A percentile compares a stretch with the other conserved stretches of the same genome.
phyloP scores from a whole-genome alignment of 192 early-diverging fungal genomes.

The Entomortierella parvispora region DNA sequence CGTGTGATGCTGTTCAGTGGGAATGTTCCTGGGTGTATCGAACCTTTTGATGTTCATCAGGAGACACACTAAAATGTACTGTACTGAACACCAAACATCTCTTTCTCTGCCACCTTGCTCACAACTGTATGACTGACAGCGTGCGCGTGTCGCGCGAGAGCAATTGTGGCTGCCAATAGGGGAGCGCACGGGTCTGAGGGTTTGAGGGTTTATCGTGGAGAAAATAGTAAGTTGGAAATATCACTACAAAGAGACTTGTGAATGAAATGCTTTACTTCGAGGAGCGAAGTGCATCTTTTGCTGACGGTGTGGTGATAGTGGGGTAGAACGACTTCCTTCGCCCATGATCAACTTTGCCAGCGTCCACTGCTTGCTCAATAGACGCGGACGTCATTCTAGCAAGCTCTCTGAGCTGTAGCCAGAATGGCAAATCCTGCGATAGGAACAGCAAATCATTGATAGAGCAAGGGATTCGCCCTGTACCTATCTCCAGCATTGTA shows the following conservation, averaged over 20 bases:
- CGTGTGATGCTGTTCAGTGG: conserved; percentile 8
- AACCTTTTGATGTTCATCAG: conserved; percentile 7
- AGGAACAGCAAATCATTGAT: conserved; percentile 31
- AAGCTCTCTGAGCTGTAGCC: conserved; percentile 38
- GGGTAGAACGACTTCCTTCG: conserved; percentile 36
- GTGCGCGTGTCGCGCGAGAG: no score
- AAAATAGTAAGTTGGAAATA: no score
- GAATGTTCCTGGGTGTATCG: conserved; percentile 2
- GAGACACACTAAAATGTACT: no score
- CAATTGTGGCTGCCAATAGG: no score
- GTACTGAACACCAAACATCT: no score
- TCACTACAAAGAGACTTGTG: no score
- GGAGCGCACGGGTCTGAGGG: no score
- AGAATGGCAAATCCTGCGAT: conserved; percentile 34
- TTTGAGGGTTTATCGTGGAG: no score
- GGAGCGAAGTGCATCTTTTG: conserved; percentile 22
- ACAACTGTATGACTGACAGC: no score
- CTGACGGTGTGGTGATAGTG: conserved; percentile 39
- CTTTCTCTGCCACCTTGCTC: no score
- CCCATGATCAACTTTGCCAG: conserved; percentile 21
- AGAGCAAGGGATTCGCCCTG: conserved; percentile 40
- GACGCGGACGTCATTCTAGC: conserved; percentile 34
- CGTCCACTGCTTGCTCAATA: conserved; percentile 38
- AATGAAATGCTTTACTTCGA: conserved; percentile 28
- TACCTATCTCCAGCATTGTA: conserved; percentile 32